Base-by-base conservation (phyloP, 73 alveolate genomes). In the Vitrella brassicaformis region DNA sequence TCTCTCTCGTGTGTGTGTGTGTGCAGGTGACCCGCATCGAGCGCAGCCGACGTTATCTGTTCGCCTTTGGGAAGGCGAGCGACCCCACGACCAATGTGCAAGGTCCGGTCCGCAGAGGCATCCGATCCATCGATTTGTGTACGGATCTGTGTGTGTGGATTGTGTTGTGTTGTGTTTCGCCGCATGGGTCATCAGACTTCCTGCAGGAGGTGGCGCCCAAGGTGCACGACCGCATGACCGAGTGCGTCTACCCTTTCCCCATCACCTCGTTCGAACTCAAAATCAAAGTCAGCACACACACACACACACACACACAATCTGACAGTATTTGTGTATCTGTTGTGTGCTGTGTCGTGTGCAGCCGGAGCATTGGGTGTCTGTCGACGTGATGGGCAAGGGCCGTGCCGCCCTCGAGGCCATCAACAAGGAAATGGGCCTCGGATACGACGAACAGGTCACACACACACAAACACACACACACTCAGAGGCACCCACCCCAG, bases 171-270 rank as follows among this genome's bases (percentile, higher is more conserved):
- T n/a, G n/a, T n/a, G n/a, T n/a, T n/a, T n/a, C n/a, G n/a, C n/a
- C n/a, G n/a, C n/a, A n/a, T n/a, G n/a, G n/a, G n/a, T n/a, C 47
- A 46, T 64, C 10, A 19, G 30, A 26, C 8, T 70, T 19, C n/a
- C 25, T 47, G 28, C 31, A 25, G 26, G 30, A 31, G 25, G 31
- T 67, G 0, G 68, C 75, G 70, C 25, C 39, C 75, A 66, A 64
- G 46, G 83, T 76, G 27, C 83, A 76, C 19, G 83, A 76, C 77
- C 75, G 83, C 45, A 76, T 76, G 83, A 76, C 83, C 30, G 77
- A 76, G 71, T 76, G 83, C 71, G 83, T 64, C 67, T 76, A 76
- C 45, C 77, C 75, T 39, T 46, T 19, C 26, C 75, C 75, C 77
- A 76, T 76, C 71, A 45, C 31, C 18, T 64, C 83, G 30, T 76